Evolutionary conservation across 306 rosid species (phyloP).

Genomic region (Quercus parvula): DNA sequence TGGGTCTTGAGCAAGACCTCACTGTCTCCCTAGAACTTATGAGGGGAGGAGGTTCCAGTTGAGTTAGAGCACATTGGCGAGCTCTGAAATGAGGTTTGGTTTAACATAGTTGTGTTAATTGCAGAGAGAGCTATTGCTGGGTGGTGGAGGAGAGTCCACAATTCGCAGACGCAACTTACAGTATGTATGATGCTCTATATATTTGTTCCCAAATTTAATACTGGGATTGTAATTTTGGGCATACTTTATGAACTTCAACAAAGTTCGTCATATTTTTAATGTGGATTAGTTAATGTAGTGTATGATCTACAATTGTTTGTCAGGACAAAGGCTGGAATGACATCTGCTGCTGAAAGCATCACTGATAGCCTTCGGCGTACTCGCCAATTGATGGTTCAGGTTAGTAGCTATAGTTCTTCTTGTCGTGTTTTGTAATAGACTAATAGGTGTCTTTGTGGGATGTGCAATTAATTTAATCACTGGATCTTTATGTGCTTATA

Average conservation of each 20-base stretch:
- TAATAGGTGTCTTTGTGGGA: not conserved
- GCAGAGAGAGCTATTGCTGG: constrained; percentile 84
- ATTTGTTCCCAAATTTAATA: too few relatives aligned
- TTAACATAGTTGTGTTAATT: not conserved
- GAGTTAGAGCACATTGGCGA: too few relatives aligned
- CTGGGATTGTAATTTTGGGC: too few relatives aligned
- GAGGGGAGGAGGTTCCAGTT: too few relatives aligned
- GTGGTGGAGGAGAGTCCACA: constrained; percentile 91
- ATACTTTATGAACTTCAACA: too few relatives aligned
- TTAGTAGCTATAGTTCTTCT: constrained; percentile 21
- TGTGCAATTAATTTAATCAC: constrained; percentile 4
- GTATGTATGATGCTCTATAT: constrained; percentile 39
- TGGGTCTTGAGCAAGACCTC: too few relatives aligned
- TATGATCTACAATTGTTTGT: constrained; percentile 19
- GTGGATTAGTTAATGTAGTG: constrained; percentile 11
- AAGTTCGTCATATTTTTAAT: not conserved
- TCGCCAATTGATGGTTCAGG: constrained; percentile 96
- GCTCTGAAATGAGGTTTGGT: too few relatives aligned
- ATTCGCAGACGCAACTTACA: constrained; percentile 82
- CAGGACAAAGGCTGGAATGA: constrained; percentile 95
- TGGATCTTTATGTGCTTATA: constrained; percentile 26
- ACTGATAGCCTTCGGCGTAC: constrained; percentile 90
- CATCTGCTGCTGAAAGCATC: constrained; percentile 93
- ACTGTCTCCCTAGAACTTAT: too few relatives aligned
- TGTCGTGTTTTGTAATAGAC: not conserved